Base-by-base conservation (phyloP, 768 basidiomycete genomes). In the Termitomyces sp. region DNA sequence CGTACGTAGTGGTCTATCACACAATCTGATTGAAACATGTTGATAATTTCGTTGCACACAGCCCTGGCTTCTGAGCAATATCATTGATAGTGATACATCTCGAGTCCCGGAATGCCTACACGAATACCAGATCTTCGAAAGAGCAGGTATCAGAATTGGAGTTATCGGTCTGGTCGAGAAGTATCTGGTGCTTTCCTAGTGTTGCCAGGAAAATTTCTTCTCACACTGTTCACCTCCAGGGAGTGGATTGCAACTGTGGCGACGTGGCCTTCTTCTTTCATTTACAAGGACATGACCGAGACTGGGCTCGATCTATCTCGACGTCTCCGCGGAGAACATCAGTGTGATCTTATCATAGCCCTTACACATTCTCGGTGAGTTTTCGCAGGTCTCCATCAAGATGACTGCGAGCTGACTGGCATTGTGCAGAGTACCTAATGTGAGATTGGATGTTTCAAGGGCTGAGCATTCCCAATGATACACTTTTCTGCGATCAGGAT, bases 61-160 rank as follows among this genome's bases (percentile, higher is more conserved):
- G 89, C 92, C 94, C 18, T 95, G 94, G 94, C 70, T 96, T 31
- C 66, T 96, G 54, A 93, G 91, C 65, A 97, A 97, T 64, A 89
- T 96, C 63, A 70, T 90, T 49, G 88, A 94, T 63, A 76, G 72
- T 13, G 72, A 72, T 7, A 94, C 89, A 2, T 80, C 78, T 7
- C 66, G 69, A 15, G 78, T 84, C 39, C 94, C 94, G 0, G 76
- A 81, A 43, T 70, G 73, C 44, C 65, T 95, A 3, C 70, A 79
- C 25, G 80, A 85, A 56, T 92, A 79, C 65, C 67, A 77, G 35
- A 74, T 94, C 5, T 65, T 93, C 10, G 89, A 94, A 61, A 75
- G 86, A 23, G 78, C 77, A 10, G 91, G 89, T 1, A 53, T 90
- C 2, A 81, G 80, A 42, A 76, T 95, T 43, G 94, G 94, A 3